phyloP scores from a whole-genome alignment of 495 filamentous ascomycete genomes.

The Chaetomidium leptoderma region DNA sequence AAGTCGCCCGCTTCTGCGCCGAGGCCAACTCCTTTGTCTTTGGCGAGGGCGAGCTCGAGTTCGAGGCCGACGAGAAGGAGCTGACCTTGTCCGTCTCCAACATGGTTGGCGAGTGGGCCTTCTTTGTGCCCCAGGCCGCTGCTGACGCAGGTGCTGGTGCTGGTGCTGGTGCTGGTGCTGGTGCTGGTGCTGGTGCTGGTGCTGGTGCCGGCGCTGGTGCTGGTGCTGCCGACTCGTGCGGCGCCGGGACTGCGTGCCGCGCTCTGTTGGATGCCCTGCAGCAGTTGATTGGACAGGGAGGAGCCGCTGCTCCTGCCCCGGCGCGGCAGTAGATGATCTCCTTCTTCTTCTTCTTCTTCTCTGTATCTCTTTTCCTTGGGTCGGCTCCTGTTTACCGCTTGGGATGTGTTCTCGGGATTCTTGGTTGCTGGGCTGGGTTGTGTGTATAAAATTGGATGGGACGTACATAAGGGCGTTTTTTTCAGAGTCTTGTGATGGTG shows the following conservation, averaged over 20 bases:
- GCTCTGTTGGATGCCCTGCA: conserved; percentile 13
- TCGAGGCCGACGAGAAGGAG: conserved; percentile 46
- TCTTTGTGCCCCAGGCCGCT: conserved; percentile 34
- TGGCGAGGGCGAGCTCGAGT: conserved; percentile 40
- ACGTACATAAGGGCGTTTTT: conserved; percentile 1
- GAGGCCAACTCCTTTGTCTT: conserved; percentile 37
- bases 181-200: conserved; percentile 15
- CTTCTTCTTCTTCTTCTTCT: neutral
- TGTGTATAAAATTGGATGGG: neutral
- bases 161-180: conserved; percentile 10
- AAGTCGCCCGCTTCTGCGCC: conserved; percentile 31
- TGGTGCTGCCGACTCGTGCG: conserved; percentile 8
- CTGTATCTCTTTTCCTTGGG: too few relatives aligned
- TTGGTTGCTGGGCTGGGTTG: neutral
- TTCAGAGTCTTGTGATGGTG: neutral
- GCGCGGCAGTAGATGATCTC: neutral
- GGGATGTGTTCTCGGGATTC: neutral
- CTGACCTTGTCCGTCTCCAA: conserved; percentile 32
- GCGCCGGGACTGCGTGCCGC: conserved; percentile 10
- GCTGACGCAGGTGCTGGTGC: conserved; percentile 7
- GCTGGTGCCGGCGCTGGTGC: conserved; percentile 13
- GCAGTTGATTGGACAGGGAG: neutral
- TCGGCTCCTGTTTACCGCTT: neutral
- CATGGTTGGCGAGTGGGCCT: conserved; percentile 36
- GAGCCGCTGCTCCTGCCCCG: neutral